Evolutionary conservation across 352 stramenopile species (phyloP).

Genomic region (Phytophthora tentaculata): DNA sequence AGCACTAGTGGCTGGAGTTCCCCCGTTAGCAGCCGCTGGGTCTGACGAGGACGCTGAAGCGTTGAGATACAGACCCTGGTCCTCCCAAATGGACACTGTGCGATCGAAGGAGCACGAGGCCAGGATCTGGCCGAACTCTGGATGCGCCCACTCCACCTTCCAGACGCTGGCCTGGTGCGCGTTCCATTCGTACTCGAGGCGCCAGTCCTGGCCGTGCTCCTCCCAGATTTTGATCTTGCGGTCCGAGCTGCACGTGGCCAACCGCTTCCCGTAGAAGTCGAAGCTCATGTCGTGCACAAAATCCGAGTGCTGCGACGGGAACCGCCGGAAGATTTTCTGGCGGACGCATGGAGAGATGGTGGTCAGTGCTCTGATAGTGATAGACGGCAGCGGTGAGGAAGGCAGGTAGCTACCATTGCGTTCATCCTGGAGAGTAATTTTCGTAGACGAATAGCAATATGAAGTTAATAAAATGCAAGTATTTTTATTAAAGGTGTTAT

Average conservation of each 20-base stretch:
- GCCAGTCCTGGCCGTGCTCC: conserved; percentile 84
- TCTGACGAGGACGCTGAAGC: conserved; percentile 9
- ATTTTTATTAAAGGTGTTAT: too few species aligned
- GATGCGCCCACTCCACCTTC: conserved; percentile 95
- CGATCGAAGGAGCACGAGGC: conserved; percentile 94
- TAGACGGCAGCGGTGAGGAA: not conserved
- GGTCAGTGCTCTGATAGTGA: not conserved
- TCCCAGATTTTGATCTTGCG: conserved; percentile 94
- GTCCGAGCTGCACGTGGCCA: conserved; percentile 93
- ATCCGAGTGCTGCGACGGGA: conserved; percentile 88
- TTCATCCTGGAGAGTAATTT: conserved; percentile 20
- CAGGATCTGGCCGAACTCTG: conserved; percentile 96
- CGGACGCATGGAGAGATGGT: not conserved
- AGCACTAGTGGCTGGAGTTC: not conserved
- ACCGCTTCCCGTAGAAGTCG: conserved; percentile 92
- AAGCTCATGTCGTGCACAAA: conserved; percentile 94
- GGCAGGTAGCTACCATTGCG: conserved; percentile 20
- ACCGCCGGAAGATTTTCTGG: conserved; percentile 82
- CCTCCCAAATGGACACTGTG: conserved; percentile 96
- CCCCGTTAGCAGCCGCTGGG: conserved; percentile 4
- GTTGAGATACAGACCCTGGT: conserved; percentile 77
- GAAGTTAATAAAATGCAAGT: too few species aligned
- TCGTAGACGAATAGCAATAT: too few species aligned
- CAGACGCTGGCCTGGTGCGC: conserved; percentile 92
- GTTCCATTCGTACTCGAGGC: conserved; percentile 90